phyloP scores from a whole-genome alignment of 139 green algal species.

The Picochlorum sp. region DNA sequence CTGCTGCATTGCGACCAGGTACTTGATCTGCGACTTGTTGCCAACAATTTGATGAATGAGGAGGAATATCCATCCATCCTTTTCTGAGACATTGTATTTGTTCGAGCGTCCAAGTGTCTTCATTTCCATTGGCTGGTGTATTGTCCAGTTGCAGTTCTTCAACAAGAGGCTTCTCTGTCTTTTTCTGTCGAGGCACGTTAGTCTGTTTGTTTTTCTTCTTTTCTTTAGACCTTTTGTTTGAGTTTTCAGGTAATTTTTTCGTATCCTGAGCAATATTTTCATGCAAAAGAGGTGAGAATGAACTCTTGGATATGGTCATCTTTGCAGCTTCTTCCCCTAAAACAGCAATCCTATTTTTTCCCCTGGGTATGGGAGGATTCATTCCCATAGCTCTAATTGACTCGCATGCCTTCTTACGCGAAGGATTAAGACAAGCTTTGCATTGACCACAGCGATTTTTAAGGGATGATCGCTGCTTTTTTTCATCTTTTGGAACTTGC shows the following conservation, averaged over 20 bases:
- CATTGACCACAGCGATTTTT: constrained; percentile 10
- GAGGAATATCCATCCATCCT: constrained; percentile 3
- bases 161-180: background rate
- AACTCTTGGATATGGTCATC: background rate
- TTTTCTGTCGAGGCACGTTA: too few relatives aligned
- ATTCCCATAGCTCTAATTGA: background rate
- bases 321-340: background rate
- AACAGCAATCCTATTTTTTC: background rate
- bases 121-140: too few relatives aligned
- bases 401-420: background rate
- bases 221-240: too few relatives aligned
- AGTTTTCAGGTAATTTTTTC: too few relatives aligned
- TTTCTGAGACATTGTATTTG: background rate
- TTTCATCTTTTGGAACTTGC: too few relatives aligned
- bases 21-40: background rate
- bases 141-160: background rate
- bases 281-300: background rate
- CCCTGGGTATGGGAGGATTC: background rate
- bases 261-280: background rate
- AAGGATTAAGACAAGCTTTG: constrained; percentile 4
- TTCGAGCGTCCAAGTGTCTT: constrained; percentile 3
- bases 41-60: constrained; percentile 8
- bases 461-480: too few relatives aligned
- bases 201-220: too few relatives aligned
- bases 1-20: background rate